Evolutionary conservation across 257 asterid genomes (phyloP).

Genomic region (Salvia hispanica): DNA sequence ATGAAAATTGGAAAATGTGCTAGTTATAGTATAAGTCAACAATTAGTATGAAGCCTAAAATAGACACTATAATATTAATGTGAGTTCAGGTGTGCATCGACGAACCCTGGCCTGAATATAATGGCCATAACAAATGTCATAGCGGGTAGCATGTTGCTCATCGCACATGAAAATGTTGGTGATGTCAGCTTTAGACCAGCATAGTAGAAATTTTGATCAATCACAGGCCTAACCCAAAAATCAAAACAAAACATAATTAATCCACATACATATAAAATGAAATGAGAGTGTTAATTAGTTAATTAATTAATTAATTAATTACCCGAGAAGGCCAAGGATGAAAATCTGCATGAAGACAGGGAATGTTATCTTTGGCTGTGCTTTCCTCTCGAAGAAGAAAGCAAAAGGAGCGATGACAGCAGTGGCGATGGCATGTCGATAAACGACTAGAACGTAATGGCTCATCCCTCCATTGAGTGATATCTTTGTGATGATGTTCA

Average conservation of each 20-base stretch:
- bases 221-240: constrained; percentile 63
- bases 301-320: constrained; percentile 18
- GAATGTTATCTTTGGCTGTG: constrained; percentile 84
- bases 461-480: constrained; percentile 80
- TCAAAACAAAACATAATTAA: neutral
- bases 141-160: constrained; percentile 90
- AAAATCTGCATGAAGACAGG: constrained; percentile 82
- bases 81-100: too few species aligned
- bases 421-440: constrained; percentile 70
- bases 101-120: constrained; percentile 50
- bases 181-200: constrained; percentile 81
- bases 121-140: constrained; percentile 79
- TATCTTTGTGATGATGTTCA: constrained; percentile 66
- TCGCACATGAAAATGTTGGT: constrained; percentile 82
- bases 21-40: too few species aligned
- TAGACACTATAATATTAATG: too few species aligned
- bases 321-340: constrained; percentile 90
- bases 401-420: constrained; percentile 76
- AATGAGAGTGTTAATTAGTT: neutral
- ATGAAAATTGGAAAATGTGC: too few species aligned
- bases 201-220: constrained; percentile 82
- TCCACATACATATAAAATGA: neutral
- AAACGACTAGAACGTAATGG: constrained; percentile 68
- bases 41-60: too few species aligned
- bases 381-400: constrained; percentile 71